phyloP scores from a whole-genome alignment of 805 yeast species.

The Cyberlindnera lachancei region DNA sequence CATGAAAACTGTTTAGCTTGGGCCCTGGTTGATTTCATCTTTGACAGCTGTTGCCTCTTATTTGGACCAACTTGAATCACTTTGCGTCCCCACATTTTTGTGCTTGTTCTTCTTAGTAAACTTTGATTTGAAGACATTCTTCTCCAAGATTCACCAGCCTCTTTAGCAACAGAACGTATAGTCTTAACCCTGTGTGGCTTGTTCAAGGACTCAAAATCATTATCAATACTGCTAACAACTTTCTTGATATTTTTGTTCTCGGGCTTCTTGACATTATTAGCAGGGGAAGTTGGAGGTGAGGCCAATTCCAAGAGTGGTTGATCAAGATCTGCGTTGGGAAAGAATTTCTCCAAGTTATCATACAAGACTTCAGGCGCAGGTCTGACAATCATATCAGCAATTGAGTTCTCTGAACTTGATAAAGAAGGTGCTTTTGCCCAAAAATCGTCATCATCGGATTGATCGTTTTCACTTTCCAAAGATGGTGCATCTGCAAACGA shows the following conservation, averaged over 20 bases:
- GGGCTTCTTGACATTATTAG: constrained; percentile 8
- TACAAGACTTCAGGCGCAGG: constrained; percentile 95
- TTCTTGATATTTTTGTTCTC: constrained; percentile 8
- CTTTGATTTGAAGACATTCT: constrained; percentile 25
- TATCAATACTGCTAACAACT: constrained; percentile 14
- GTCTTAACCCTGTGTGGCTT: constrained; percentile 73
- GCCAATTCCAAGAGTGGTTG: constrained; percentile 78
- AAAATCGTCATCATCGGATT: constrained; percentile 48
- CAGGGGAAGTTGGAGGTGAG: constrained; percentile 51
- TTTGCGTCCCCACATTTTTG: constrained; percentile 96
- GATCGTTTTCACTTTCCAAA: constrained; percentile 31
- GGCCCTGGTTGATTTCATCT: constrained; percentile 51
- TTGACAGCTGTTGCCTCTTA: constrained; percentile 53
- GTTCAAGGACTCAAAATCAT: constrained; percentile 14
- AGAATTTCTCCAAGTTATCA: constrained; percentile 83
- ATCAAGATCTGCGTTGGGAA: constrained; percentile 89
- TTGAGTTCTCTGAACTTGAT: constrained; percentile 17
- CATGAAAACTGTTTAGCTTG: constrained; percentile 84
- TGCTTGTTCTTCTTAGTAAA: constrained; percentile 64
- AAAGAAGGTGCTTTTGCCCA: constrained; percentile 45
- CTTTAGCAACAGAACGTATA: constrained; percentile 87
- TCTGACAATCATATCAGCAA: constrained; percentile 59
- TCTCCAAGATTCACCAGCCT: constrained; percentile 64
- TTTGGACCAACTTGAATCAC: constrained; percentile 84
- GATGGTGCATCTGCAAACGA: constrained; percentile 71